These are phyloP conservation scores for Penicillium sp. DNA, from an alignment of 2,329 filamentous ascomycete species.

Conservation along the genomic window DNA sequence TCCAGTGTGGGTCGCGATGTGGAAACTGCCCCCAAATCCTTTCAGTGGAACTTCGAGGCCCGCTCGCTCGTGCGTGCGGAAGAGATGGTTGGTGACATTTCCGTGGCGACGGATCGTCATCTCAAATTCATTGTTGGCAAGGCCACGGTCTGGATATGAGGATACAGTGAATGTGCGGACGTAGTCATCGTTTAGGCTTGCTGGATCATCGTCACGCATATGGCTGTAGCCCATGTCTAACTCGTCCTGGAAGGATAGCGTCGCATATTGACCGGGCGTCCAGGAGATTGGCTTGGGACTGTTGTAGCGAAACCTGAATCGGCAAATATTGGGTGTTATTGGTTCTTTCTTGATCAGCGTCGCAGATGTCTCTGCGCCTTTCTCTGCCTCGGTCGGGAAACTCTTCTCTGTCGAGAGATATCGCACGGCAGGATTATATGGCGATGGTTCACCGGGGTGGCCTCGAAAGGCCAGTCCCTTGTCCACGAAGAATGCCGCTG, in stretches of 20 bases:
- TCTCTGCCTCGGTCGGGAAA: not conserved
- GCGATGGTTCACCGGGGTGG: not conserved
- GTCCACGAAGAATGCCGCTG: not conserved
- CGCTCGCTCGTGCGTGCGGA: not conserved
- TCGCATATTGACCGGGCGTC: not conserved
- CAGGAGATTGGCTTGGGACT: not conserved
- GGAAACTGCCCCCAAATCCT: not conserved
- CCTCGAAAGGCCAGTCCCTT: not conserved
- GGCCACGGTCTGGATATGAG: not conserved
- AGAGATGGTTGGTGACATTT: not conserved
- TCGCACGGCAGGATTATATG: not conserved
- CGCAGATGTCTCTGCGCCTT: not conserved
- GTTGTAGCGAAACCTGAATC: not conserved
- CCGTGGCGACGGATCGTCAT: not conserved
- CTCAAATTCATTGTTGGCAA: not conserved
- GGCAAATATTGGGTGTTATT: not conserved
- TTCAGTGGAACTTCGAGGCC: not conserved
- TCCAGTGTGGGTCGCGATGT: not conserved
- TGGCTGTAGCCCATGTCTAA: not conserved
- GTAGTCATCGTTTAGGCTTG: not conserved
- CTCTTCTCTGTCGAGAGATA: not conserved
- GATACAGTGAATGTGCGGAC: not conserved
- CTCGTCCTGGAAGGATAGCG: not conserved
- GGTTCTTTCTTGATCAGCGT: not conserved
- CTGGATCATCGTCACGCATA: not conserved